These are phyloP conservation scores for Yamadazyma paraphyllophila DNA, from an alignment of 805 yeast species.

Conservation along the genomic window DNA sequence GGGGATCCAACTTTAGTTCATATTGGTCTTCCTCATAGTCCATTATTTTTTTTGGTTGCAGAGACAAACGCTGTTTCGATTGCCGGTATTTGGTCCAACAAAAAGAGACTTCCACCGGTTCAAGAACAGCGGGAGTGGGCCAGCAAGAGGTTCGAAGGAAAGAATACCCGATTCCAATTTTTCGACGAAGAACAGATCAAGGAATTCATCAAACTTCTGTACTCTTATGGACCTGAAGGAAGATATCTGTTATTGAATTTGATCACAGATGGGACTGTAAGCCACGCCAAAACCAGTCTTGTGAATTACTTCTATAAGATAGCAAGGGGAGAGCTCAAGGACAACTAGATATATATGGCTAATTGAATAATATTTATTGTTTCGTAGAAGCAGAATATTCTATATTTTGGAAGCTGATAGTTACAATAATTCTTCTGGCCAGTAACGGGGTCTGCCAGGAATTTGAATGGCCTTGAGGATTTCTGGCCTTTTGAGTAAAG, in stretches of 20 bases:
- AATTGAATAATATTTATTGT: background rate
- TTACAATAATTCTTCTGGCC: conserved; percentile 4
- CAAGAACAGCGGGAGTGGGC: conserved; percentile 38
- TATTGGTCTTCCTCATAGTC: conserved; percentile 39
- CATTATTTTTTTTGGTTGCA: conserved; percentile 47
- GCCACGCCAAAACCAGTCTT: background rate
- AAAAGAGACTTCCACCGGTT: conserved; percentile 33
- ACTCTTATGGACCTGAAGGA: background rate
- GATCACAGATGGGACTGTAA: background rate
- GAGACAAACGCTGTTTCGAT: conserved; percentile 52
- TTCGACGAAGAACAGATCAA: conserved; percentile 1
- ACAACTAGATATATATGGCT: background rate
- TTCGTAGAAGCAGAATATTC: no score
- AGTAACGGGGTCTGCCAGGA: conserved; percentile 14
- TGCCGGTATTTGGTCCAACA: conserved; percentile 51
- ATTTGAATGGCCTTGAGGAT: conserved; percentile 27
- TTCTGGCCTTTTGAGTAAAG: conserved; percentile 29
- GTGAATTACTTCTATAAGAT: background rate
- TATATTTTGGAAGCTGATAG: no score
- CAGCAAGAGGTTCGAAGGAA: background rate
- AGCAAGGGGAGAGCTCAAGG: background rate
- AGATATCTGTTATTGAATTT: background rate
- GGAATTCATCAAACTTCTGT: background rate
- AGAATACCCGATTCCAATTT: background rate
- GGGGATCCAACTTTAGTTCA: conserved; percentile 42